Conservation (phyloP, 805 yeast species). For the Kluyveromyces aestuarii region DNA sequence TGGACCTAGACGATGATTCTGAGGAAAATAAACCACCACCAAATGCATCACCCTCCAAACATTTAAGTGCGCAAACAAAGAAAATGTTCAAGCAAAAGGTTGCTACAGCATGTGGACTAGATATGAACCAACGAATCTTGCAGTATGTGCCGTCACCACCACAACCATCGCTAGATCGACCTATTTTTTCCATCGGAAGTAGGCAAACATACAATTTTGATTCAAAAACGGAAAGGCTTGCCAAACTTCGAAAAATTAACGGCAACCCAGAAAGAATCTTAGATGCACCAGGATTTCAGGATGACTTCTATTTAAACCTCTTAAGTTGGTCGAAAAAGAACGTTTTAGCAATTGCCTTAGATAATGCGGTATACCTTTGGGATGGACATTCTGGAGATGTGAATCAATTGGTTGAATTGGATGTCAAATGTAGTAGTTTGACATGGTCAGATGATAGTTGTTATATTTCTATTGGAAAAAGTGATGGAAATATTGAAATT, state of each 20-base stretch:
- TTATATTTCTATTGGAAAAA: conserved; percentile 74
- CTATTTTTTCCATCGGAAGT: conserved; percentile 21
- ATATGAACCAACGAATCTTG: conserved; percentile 70
- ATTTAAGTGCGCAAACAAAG: conserved; percentile 35
- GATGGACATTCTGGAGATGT: conserved; percentile 80
- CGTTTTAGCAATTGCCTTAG: conserved; percentile 80
- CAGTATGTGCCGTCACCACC: conserved; percentile 88
- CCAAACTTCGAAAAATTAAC: conserved; percentile 69
- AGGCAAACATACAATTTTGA: conserved; percentile 27
- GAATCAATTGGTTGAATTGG: conserved; percentile 53
- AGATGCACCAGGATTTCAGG: conserved; percentile 92
- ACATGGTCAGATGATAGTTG: conserved; percentile 90
- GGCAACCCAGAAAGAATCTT: conserved; percentile 86
- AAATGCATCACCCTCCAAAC: conserved; percentile 38
- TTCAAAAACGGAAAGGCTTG: conserved; percentile 35
- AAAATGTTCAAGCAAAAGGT: conserved; percentile 63
- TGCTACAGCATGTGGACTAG: conserved; percentile 90
- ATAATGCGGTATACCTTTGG: conserved; percentile 81
- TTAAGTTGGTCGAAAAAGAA: conserved; percentile 82
- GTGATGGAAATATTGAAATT: conserved; percentile 77
- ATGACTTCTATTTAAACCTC: conserved; percentile 84
- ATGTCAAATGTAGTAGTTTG: conserved; percentile 40
- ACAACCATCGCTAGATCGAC: conserved; percentile 28
- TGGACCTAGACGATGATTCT: conserved; percentile 26
- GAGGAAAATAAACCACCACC: conserved; percentile 36